phyloP scores from a whole-genome alignment of 164 flowering plant genomes.

The Vitis vinifera region DNA sequence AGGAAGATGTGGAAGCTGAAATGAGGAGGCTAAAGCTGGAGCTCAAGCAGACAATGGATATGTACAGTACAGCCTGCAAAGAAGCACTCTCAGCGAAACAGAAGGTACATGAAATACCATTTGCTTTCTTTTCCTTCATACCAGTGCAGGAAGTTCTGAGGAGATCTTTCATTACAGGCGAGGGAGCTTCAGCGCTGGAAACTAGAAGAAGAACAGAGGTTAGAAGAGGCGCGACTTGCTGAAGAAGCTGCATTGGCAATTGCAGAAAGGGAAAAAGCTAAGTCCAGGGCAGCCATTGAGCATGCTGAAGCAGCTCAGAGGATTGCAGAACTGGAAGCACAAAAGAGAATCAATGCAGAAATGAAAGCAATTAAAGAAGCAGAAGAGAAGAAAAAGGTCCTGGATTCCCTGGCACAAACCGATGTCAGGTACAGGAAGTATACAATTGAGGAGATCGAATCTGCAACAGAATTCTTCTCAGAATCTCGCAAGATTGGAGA shows the following conservation, averaged over 20 bases:
- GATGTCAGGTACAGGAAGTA: conserved; percentile 50
- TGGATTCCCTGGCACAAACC: conserved; percentile 30
- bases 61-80: conserved; percentile 65
- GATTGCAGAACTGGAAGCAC: conserved; percentile 56
- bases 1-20: conserved; percentile 69
- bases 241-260: conserved; percentile 67
- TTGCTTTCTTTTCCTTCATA: too few species aligned
- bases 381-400: conserved; percentile 42
- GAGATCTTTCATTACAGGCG: conserved; percentile 29
- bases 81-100: conserved; percentile 61
- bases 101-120: conserved; percentile 27
- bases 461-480: conserved; percentile 47
- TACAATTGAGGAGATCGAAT: conserved; percentile 59
- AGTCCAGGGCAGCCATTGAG: conserved; percentile 58
- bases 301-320: conserved; percentile 63
- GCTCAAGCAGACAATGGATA: conserved; percentile 61
- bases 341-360: conserved; percentile 52
- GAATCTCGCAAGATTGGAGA: conserved; percentile 54
- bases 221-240: conserved; percentile 56
- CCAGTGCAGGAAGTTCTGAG: not conserved
- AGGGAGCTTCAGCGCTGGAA: conserved; percentile 58
- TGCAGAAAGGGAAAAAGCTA: conserved; percentile 63
- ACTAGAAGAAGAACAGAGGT: conserved; percentile 49
- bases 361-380: conserved; percentile 46
- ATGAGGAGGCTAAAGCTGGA: conserved; percentile 63